Evolutionary conservation across 2,329 filamentous ascomycete genomes (phyloP).

Genomic region (Neopestalotiopsis sp.): DNA sequence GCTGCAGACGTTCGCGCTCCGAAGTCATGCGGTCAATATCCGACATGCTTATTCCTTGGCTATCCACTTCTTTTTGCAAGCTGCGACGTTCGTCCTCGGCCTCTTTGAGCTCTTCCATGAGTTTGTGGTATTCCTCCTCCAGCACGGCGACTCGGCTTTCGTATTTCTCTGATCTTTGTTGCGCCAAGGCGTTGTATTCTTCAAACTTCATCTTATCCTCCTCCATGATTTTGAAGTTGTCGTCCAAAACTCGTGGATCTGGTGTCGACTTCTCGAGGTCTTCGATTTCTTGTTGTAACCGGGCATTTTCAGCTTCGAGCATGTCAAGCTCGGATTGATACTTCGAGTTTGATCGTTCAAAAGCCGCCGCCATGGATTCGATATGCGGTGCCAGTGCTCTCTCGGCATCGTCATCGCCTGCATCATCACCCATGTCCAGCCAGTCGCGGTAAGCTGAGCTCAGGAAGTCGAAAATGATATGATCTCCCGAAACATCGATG

Average conservation of each 20-base stretch:
- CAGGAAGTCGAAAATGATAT: constrained; percentile 93
- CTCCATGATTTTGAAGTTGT: constrained; percentile 90
- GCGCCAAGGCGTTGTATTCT: constrained; percentile 85
- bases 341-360: constrained; percentile 82
- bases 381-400: constrained; percentile 82
- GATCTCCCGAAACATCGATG: constrained; percentile 85
- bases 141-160: constrained; percentile 79
- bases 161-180: constrained; percentile 88
- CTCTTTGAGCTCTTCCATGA: constrained; percentile 74
- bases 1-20: constrained; percentile 91
- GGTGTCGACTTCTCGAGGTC: constrained; percentile 87
- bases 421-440: constrained; percentile 90
- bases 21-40: constrained; percentile 99
- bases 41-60: constrained; percentile 92
- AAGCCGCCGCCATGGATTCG: constrained; percentile 84
- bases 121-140: constrained; percentile 85
- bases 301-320: constrained; percentile 84
- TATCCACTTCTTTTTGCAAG: constrained; percentile 86
- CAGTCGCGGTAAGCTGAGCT: constrained; percentile 91
- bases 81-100: constrained; percentile 81
- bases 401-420: constrained; percentile 82
- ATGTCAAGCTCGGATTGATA: constrained; percentile 84
- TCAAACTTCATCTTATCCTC: constrained; percentile 96
- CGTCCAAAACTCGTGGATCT: constrained; percentile 81
- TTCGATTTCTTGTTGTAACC: constrained; percentile 83